Base-by-base conservation (phyloP, 257 asterid genomes). In the Mitragyna speciosa region DNA sequence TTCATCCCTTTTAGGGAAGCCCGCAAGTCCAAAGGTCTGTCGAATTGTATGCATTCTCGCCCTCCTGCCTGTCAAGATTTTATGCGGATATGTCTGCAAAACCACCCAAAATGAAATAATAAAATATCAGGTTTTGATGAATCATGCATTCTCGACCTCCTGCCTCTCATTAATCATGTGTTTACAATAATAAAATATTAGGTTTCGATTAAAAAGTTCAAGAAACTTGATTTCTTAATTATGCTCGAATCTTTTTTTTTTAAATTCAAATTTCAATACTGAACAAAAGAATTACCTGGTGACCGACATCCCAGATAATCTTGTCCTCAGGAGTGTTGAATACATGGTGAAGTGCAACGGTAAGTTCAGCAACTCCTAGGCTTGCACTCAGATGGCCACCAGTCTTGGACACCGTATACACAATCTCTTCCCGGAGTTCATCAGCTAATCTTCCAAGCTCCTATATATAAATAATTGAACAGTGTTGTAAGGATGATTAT, bases 261-360 rank as follows among this genome's bases (percentile, higher is more conserved):
- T 47, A 2, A n/a, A n/a, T 36, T 36, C 4, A 39, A 39, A 2
- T 6, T 0, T 39, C 14, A 17, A 0, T 5, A 39, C 3, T 14
- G 22, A 31, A 70, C 41, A 70, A 70, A 14, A 16, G 8, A 20
- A n/a, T 39, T 30, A 91, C 96, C 89, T 92, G 97, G 76, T 92
- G 97, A 11, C 94, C 96, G 12, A 92, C 95, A 30, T 91, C 95
- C 97, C 97, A 92, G n/a, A 92, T 88, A 49, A 92, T 91, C 65
- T 91, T 92, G 33, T 92, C 97, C 5, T 87, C 83, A 2, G 97
- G 97, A 0, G 94, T 84, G 77, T 82, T 83, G 84, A 92, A 92
- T 0, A 91, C 94, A 49, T 92, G 94, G 52, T 92, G 97, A 39
- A 92, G 93, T 2, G 97, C 96, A 24, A 92, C 93, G 0, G 97